Conservation (phyloP, 2,329 filamentous ascomycete species). For the Pseudogymnoascus verrucosus region DNA sequence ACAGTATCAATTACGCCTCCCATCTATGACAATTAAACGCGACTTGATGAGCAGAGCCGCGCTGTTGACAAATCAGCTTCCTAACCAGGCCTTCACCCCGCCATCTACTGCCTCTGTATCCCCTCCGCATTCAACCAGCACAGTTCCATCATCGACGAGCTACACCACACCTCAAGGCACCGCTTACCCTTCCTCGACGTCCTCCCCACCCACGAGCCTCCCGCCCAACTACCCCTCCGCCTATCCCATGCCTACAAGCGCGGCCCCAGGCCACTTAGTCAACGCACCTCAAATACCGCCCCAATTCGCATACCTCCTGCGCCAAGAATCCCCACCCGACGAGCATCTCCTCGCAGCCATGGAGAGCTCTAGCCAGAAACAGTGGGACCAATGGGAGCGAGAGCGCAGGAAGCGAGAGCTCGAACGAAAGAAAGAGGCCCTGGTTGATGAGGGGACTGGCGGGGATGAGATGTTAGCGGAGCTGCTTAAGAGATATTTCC, state of each 20-base stretch:
- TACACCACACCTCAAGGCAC: neutral
- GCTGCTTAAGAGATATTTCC: conserved; percentile 6
- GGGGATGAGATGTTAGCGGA: conserved; percentile 4
- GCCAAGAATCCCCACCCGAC: neutral
- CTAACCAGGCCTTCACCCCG: neutral
- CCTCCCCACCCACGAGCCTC: neutral
- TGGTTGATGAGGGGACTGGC: neutral
- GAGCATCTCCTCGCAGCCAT: neutral
- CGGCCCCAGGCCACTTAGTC: neutral
- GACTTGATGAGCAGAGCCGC: conserved; percentile 34
- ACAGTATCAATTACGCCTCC: conserved; percentile 49
- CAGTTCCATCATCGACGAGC: neutral
- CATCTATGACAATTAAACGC: conserved; percentile 53
- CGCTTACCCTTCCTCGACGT: neutral
- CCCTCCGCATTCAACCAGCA: conserved; percentile 2
- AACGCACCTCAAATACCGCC: neutral
- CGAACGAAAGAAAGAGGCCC: conserved; percentile 5
- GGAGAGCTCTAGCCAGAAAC: neutral
- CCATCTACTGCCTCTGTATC: neutral
- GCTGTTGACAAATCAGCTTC: neutral
- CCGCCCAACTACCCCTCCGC: neutral
- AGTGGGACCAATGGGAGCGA: neutral
- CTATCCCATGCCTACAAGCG: neutral
- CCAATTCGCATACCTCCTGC: neutral
- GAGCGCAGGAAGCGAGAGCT: neutral